Conservation (phyloP, 176 grass and related monocot genomes). For the Carex kokanica region DNA sequence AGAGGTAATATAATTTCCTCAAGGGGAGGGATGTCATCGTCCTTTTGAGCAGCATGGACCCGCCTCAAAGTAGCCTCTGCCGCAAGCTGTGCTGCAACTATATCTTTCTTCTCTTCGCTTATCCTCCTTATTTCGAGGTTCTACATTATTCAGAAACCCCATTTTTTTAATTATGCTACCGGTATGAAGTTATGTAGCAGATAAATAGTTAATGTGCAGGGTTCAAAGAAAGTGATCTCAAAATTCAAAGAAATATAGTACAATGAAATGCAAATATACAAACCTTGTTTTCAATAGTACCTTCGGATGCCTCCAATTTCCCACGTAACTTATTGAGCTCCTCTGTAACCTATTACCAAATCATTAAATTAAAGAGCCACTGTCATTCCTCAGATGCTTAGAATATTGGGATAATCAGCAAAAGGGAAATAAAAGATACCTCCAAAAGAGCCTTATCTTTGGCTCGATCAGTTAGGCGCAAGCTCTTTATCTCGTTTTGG, state of each 20-base stretch:
- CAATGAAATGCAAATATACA: constrained; percentile 7
- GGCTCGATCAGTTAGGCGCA: constrained; percentile 82
- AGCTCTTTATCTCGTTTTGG: constrained; percentile 77
- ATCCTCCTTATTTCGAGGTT: constrained; percentile 95
- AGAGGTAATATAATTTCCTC: constrained; percentile 97
- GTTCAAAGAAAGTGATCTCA: background rate
- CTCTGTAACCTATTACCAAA: constrained; percentile 49
- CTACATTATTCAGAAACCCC: constrained; percentile 34
- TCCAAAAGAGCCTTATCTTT: constrained; percentile 92
- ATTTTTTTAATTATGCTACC: background rate
- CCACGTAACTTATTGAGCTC: constrained; percentile 58
- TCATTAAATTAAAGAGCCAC: background rate
- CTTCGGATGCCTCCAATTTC: constrained; percentile 70
- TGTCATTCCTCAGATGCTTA: background rate
- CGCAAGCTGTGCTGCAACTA: constrained; percentile 85
- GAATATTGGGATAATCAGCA: background rate
- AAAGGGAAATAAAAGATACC: constrained; percentile 41
- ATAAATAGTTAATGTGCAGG: background rate
- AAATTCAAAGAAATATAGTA: constrained; percentile 10
- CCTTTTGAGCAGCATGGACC: constrained; percentile 94
- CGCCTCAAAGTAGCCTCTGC: constrained; percentile 88
- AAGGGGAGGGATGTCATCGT: constrained; percentile 91
- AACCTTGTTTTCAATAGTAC: constrained; percentile 82
- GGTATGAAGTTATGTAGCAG: background rate
- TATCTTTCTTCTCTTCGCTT: constrained; percentile 91